A percentile compares a stretch with the other conserved stretches of the same genome.
Evolutionary conservation across 139 green algal genomes (phyloP).

Genomic region (Marvania coccoides): DNA sequence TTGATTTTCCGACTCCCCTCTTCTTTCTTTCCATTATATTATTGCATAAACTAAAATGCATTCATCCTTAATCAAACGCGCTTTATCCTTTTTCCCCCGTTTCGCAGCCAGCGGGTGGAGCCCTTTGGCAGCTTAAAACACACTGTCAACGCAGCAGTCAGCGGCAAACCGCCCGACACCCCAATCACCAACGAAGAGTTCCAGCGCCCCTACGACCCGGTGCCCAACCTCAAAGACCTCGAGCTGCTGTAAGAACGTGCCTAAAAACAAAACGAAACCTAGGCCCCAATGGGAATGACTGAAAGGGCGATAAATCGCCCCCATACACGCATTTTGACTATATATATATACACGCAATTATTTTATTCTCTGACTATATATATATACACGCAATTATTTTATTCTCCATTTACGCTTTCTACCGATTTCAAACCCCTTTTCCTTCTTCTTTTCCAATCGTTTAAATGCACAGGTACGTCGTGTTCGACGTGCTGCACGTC

Average conservation of each 20-base stretch:
- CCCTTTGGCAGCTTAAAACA: conserved; percentile 47
- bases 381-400: no score
- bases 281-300: not conserved
- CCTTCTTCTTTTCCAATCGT: no score
- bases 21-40: no score
- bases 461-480: no score
- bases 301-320: not conserved
- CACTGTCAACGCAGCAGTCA: conserved; percentile 24
- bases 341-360: no score
- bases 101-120: conserved; percentile 31
- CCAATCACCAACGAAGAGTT: not conserved
- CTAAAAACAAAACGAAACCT: not conserved
- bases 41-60: not conserved
- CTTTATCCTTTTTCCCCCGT: not conserved
- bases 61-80: not conserved
- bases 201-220: no score
- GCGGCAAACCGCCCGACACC: not conserved
- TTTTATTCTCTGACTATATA: no score
- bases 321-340: not conserved
- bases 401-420: no score
- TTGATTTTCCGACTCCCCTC: not conserved
- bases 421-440: no score
- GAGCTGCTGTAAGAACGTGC: no score
- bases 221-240: no score
- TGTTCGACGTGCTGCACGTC: no score